phyloP scores from a whole-genome alignment of 352 stramenopile genomes.

The Blastocystis hominis region DNA sequence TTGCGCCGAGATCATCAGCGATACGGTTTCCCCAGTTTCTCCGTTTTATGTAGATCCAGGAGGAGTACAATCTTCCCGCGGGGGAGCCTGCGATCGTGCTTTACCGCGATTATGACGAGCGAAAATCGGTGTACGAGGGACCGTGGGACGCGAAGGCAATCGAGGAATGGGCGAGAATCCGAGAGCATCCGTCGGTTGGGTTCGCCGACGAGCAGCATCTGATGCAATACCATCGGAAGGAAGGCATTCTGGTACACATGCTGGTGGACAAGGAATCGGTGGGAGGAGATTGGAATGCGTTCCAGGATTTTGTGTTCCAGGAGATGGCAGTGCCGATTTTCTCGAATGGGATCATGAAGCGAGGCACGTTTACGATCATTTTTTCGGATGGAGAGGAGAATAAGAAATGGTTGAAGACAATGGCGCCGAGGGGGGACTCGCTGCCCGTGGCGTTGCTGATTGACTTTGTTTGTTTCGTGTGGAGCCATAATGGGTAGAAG shows the following conservation, averaged over 20 bases:
- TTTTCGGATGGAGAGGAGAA: slow-evolving; percentile 46
- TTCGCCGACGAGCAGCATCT: slow-evolving; percentile 18
- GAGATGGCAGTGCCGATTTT: slow-evolving; percentile 14
- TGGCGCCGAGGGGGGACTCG: not conserved
- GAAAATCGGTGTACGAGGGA: slow-evolving; percentile 23
- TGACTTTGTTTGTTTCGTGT: not conserved
- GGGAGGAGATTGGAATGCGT: not conserved
- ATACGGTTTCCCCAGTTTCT: not conserved
- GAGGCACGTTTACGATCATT: slow-evolving; percentile 19
- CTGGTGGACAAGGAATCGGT: slow-evolving; percentile 1
- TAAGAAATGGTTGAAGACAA: not conserved
- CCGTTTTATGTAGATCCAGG: slow-evolving; percentile 18
- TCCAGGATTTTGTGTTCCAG: slow-evolving; percentile 41
- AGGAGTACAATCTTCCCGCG: not conserved
- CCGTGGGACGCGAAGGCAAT: slow-evolving; percentile 17
- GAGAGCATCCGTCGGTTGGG: slow-evolving; percentile 14
- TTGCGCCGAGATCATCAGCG: slow-evolving; percentile 34
- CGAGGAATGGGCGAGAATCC: not conserved
- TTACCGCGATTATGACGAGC: slow-evolving; percentile 56
- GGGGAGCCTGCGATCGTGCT: slow-evolving; percentile 29
- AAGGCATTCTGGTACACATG: slow-evolving; percentile 35
- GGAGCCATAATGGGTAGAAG: not conserved
- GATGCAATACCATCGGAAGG: slow-evolving; percentile 17
- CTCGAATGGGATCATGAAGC: slow-evolving; percentile 26
- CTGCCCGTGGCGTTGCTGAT: slow-evolving; percentile 1